Evolutionary conservation across 176 grass and related monocot genomes (phyloP).

Genomic region (Oryza longistaminata): DNA sequence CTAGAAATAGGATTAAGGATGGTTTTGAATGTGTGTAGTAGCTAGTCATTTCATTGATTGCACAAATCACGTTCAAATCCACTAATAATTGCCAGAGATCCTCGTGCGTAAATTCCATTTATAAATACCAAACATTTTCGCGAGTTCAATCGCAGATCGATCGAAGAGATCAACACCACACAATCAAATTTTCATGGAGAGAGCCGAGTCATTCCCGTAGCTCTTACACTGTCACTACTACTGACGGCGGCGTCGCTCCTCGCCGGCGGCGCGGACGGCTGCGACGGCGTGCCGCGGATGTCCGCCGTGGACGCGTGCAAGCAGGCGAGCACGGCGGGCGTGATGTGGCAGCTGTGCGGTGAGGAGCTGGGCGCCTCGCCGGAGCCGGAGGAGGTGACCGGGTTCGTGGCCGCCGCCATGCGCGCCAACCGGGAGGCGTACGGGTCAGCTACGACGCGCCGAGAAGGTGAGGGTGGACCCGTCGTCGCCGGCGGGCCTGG

Average conservation of each 20-base stretch:
- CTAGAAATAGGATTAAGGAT: no score
- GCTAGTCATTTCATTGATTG: neutral
- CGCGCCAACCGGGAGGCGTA: neutral
- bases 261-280: neutral
- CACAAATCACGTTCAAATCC: neutral
- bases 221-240: no score
- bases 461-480: neutral
- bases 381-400: neutral
- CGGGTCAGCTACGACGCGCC: no score
- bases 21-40: no score
- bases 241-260: neutral
- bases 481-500: neutral
- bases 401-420: neutral
- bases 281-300: neutral
- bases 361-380: neutral
- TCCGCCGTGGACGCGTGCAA: neutral
- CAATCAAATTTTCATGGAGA: neutral
- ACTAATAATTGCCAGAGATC: neutral
- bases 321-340: neutral
- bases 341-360: no score
- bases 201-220: neutral
- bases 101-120: neutral
- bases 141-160: neutral
- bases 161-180: neutral
- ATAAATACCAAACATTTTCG: neutral